A percentile compares a stretch with the other conserved stretches of the same genome.
Evolutionary conservation across 371 early-diverging fungal genomes (phyloP).

Genomic region (Mortierella sp.): DNA sequence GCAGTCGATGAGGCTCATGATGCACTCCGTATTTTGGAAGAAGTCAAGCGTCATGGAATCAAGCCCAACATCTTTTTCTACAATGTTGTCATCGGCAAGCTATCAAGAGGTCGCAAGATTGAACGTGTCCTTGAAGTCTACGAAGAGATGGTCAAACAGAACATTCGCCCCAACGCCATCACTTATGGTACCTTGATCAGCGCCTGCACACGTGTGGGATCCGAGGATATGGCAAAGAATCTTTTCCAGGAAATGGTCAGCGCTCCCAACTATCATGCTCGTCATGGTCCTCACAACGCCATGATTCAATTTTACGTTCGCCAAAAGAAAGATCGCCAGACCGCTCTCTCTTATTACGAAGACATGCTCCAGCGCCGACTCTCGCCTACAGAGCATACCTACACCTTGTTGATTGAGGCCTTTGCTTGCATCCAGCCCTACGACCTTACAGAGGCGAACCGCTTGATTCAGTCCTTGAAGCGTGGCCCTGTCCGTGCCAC

Average conservation of each 20-base stretch:
- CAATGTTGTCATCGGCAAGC: constrained; percentile 72
- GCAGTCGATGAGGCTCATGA: constrained; percentile 69
- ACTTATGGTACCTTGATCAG: constrained; percentile 74
- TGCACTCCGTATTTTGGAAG: constrained; percentile 68
- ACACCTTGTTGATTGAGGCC: constrained; percentile 70
- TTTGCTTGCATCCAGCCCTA: constrained; percentile 74
- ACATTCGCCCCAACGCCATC: constrained; percentile 66
- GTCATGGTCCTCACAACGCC: constrained; percentile 70
- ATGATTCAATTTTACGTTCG: constrained; percentile 78
- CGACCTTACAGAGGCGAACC: constrained; percentile 70
- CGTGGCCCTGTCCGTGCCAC: constrained; percentile 62
- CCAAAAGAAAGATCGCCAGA: constrained; percentile 67
- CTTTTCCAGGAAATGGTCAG: constrained; percentile 68
- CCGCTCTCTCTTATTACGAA: constrained; percentile 67
- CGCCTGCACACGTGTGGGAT: constrained; percentile 68
- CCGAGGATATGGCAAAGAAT: constrained; percentile 64
- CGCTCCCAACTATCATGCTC: constrained; percentile 64
- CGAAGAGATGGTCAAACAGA: constrained; percentile 66
- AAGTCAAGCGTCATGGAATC: constrained; percentile 65
- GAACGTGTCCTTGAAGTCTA: constrained; percentile 65
- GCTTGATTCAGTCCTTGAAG: constrained; percentile 66
- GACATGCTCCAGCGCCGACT: constrained; percentile 60
- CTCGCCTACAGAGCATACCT: constrained; percentile 70
- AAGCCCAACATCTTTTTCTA: constrained; percentile 71
- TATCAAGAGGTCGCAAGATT: constrained; percentile 70